A percentile compares a stretch with the other conserved stretches of the same genome.
Conservation (phyloP, 2,329 filamentous ascomycete species). For the Aspergillus sp. region DNA sequence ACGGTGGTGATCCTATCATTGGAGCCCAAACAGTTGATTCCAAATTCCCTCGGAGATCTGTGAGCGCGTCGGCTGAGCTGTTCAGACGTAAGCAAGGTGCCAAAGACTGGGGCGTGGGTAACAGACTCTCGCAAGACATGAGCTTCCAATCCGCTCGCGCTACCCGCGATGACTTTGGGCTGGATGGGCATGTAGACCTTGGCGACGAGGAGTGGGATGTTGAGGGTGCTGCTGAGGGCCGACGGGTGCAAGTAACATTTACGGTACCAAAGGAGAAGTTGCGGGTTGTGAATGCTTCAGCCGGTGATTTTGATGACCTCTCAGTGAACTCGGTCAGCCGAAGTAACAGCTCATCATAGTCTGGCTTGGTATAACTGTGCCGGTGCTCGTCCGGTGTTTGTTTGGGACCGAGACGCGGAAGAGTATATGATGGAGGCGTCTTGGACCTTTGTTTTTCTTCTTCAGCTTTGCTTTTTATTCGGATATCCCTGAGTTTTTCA, state of each 20-base stretch:
- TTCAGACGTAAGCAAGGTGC: slow-evolving; percentile 54
- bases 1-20: slow-evolving; percentile 25
- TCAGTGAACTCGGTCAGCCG: slow-evolving; percentile 30
- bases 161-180: slow-evolving; percentile 27
- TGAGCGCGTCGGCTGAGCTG: slow-evolving; percentile 48
- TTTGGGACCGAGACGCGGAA: not conserved
- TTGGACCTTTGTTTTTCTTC: not conserved
- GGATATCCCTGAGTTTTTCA: not conserved
- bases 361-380: not conserved
- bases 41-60: slow-evolving; percentile 44
- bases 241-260: slow-evolving; percentile 83
- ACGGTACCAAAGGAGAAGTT: slow-evolving; percentile 85
- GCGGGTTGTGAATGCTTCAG: slow-evolving; percentile 79
- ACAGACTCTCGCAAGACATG: slow-evolving; percentile 21
- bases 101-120: slow-evolving; percentile 51
- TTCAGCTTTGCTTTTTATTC: not conserved
- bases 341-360: slow-evolving; percentile 17
- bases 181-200: slow-evolving; percentile 25
- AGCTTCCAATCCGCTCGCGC: slow-evolving; percentile 14
- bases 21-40: slow-evolving; percentile 13
- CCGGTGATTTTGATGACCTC: slow-evolving; percentile 33
- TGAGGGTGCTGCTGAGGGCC: slow-evolving; percentile 68
- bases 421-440: not conserved
- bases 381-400: not conserved
- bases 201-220: slow-evolving; percentile 67